Base-by-base conservation (phyloP, 106 monocot species). In the Iris macrosiphon region DNA sequence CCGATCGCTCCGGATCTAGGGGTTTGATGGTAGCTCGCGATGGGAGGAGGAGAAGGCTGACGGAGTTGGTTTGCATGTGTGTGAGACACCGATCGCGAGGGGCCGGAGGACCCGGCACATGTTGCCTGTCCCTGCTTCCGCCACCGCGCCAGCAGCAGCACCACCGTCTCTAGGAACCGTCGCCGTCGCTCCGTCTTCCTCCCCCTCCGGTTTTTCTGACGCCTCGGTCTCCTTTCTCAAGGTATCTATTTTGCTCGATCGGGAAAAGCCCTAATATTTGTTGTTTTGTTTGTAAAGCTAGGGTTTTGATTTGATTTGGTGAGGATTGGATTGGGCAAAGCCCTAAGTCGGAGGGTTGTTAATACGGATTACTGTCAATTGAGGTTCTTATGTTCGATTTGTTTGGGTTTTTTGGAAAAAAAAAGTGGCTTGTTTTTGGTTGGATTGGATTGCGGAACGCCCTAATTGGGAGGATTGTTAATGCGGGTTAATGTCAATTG, bases 91-190 rank as follows among this genome's bases (percentile, higher is more conserved):
- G n/a, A n/a, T n/a, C n/a, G n/a, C n/a, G n/a, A n/a, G 57, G 57
- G 26, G 31, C 8, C 38, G 57, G 57, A 22, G 57, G 57, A 39
- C 27, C 40, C 57, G 41, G 57, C 57, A 58, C 80, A 89, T 89
- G 89, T 77, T 69, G 79, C 49, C 78, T 44, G 75, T 67, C 49
- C 73, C 73, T 65, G 50, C 75, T 52, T 51, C 68, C 53, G n/a
- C n/a, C n/a, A n/a, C n/a, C n/a, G 79, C 40, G 55, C 58, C 67
- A 52, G 52, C 55, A 60, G 31, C 66, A 62, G 44, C 61, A 65
- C 60, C 32, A 55, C n/a, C n/a, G n/a, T n/a, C n/a, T n/a, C n/a
- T n/a, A n/a, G n/a, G n/a, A n/a, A n/a, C n/a, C n/a, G 55, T 33
- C 34, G 42, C 41, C 31, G 68, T 53, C 31, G 55, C 5, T 30